These are phyloP conservation scores for Psilocybe tampanensis DNA, from an alignment of 768 basidiomycete species.

Conservation along the genomic window DNA sequence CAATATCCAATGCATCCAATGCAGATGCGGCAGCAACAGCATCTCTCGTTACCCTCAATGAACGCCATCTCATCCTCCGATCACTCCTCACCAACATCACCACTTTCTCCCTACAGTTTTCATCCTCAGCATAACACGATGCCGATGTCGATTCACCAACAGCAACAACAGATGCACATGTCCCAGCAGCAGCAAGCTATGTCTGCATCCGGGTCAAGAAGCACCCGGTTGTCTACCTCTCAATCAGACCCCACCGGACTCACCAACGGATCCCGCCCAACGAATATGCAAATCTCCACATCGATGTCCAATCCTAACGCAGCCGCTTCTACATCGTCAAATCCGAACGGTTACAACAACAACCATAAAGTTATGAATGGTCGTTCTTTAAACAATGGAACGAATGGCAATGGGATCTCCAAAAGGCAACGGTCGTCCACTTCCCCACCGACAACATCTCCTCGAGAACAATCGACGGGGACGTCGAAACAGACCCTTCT, in stretches of 20 bases:
- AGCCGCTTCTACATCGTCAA: constrained; percentile 19
- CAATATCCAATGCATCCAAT: constrained; percentile 13
- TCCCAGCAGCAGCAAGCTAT: constrained; percentile 14
- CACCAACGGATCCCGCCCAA: constrained; percentile 2
- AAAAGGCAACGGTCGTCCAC: constrained; percentile 16
- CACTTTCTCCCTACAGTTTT: constrained; percentile 16
- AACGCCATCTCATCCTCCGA: constrained; percentile 6
- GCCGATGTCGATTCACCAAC: constrained; percentile 10
- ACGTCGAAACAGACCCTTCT: constrained; percentile 53
- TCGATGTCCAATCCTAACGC: constrained; percentile 14
- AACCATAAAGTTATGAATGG: not conserved
- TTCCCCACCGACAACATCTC: constrained; percentile 5
- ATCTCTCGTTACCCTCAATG: constrained; percentile 10
- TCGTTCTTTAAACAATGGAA: constrained; percentile 20
- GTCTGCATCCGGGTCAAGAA: constrained; percentile 14
- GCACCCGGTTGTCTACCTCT: constrained; percentile 21
- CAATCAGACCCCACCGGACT: constrained; percentile 6
- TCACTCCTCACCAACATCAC: constrained; percentile 13
- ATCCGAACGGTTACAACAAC: constrained; percentile 2
- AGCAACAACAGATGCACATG: constrained; percentile 21
- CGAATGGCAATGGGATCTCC: constrained; percentile 1
- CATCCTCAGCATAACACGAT: constrained; percentile 15
- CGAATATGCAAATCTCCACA: constrained; percentile 1
- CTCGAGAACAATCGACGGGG: constrained; percentile 4
- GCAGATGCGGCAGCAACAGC: constrained; percentile 11